Evolutionary conservation across 306 rosid species (phyloP).

Genomic region (Cicer pinnatifidum): DNA sequence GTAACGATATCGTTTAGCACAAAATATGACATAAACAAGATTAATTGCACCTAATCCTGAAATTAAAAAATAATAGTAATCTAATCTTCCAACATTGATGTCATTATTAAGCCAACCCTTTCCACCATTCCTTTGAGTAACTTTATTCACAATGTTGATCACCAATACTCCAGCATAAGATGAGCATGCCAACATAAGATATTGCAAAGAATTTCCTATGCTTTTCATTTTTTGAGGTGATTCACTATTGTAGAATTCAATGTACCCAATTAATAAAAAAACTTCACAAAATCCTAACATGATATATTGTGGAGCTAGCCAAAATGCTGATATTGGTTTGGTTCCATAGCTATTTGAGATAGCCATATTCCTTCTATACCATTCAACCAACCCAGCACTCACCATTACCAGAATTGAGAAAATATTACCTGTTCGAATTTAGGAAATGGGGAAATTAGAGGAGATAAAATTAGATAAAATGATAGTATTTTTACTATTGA

Average conservation of each 20-base stretch:
- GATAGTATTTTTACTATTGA: no score
- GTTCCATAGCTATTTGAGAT: conserved; percentile 22
- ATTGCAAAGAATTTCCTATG: conserved; percentile 43
- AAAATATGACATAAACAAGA: conserved; percentile 27
- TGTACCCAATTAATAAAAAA: conserved; percentile 47
- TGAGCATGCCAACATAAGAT: background rate
- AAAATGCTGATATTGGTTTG: conserved; percentile 35
- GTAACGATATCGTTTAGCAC: conserved; percentile 31
- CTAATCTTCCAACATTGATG: conserved; percentile 45
- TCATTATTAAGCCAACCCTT: conserved; percentile 48
- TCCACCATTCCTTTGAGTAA: conserved; percentile 28
- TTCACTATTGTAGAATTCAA: conserved; percentile 53
- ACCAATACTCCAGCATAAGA: conserved; percentile 30
- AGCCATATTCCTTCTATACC: conserved; percentile 33
- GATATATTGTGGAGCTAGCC: conserved; percentile 48
- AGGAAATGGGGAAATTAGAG: no score
- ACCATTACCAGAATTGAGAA: conserved; percentile 32
- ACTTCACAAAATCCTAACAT: conserved; percentile 48
- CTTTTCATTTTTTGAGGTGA: conserved; percentile 56
- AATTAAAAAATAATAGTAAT: conserved; percentile 48
- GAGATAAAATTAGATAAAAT: no score
- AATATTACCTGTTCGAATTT: background rate
- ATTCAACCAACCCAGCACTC: conserved; percentile 31
- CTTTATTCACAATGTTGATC: conserved; percentile 36
- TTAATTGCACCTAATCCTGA: conserved; percentile 43